phyloP scores from a whole-genome alignment of 345 rosid species.

The Eucalyptus sp. region DNA sequence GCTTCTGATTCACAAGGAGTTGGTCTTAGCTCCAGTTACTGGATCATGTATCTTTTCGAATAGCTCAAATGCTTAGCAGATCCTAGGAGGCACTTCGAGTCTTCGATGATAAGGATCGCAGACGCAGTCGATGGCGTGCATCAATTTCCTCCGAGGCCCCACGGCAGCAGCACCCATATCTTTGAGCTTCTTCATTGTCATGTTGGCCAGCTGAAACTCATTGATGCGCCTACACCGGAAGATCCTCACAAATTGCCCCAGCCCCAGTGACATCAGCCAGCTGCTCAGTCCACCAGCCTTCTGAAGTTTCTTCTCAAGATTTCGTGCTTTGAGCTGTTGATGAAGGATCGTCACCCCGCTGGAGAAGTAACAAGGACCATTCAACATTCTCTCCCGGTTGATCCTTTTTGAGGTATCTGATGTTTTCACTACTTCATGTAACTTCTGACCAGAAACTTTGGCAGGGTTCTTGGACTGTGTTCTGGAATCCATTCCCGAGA shows the following conservation, averaged over 20 bases:
- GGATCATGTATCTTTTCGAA: not conserved
- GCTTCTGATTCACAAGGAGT: not conserved
- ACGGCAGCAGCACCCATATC: conserved; percentile 94
- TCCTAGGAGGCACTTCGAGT: conserved; percentile 7
- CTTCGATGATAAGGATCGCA: conserved; percentile 39
- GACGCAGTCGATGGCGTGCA: conserved; percentile 84
- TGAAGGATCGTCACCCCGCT: conserved; percentile 23
- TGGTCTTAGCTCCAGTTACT: not conserved
- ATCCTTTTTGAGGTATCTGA: conserved; percentile 12
- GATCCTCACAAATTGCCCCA: conserved; percentile 66
- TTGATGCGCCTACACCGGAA: conserved; percentile 41
- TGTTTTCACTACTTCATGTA: not conserved
- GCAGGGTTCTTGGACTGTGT: not conserved
- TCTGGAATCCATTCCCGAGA: not conserved
- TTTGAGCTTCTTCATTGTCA: conserved; percentile 91
- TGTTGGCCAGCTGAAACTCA: conserved; percentile 66
- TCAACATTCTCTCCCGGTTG: conserved; percentile 20
- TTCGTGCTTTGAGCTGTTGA: conserved; percentile 53
- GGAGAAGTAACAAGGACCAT: conserved; percentile 14
- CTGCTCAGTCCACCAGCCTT: conserved; percentile 70
- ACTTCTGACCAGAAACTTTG: not conserved
- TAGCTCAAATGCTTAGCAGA: not conserved
- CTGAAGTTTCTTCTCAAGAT: conserved; percentile 66
- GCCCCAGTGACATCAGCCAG: conserved; percentile 72
- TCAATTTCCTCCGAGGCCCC: conserved; percentile 87